phyloP scores from a whole-genome alignment of 331 rosid species.

The Malus hybrid region DNA sequence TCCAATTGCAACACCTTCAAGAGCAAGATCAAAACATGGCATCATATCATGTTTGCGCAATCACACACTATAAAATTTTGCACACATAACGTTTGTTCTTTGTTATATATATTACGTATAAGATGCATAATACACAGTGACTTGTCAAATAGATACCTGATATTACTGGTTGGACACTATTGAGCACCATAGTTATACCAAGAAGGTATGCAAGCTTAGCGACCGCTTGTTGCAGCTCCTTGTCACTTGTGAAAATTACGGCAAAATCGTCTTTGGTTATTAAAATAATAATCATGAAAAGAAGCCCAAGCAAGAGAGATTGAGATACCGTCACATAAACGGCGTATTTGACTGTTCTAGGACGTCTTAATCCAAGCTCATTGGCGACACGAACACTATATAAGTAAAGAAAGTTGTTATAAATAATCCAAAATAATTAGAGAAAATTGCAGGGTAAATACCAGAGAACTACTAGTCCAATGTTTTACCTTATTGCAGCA shows the following conservation, averaged over 20 bases:
- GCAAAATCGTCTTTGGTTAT: slow-evolving; percentile 36
- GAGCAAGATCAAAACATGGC: not conserved
- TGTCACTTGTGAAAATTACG: slow-evolving; percentile 51
- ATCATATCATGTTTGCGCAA: not conserved
- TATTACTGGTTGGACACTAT: slow-evolving; percentile 46
- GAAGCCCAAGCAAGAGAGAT: slow-evolving; percentile 51
- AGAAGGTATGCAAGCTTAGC: slow-evolving; percentile 56
- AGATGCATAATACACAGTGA: not conserved
- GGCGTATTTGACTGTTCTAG: slow-evolving; percentile 59
- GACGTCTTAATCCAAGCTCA: slow-evolving; percentile 60
- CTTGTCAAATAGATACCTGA: slow-evolving; percentile 30
- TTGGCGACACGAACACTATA: slow-evolving; percentile 73
- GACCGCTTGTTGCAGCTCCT: slow-evolving; percentile 38
- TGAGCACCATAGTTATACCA: slow-evolving; percentile 45
- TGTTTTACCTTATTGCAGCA: slow-evolving; percentile 29
- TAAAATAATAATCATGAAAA: slow-evolving; percentile 34
- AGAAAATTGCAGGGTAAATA: too few relatives aligned
- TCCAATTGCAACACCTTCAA: slow-evolving; percentile 83
- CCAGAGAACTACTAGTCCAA: not conserved
- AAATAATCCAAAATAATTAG: not conserved
- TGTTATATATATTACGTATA: not conserved
- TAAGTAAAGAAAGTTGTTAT: not conserved
- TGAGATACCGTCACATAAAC: slow-evolving; percentile 45
- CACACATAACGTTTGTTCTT: too few relatives aligned
- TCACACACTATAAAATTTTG: too few relatives aligned